phyloP scores from a whole-genome alignment of 2,329 filamentous ascomycete species.

The Acrocalymma vagum region DNA sequence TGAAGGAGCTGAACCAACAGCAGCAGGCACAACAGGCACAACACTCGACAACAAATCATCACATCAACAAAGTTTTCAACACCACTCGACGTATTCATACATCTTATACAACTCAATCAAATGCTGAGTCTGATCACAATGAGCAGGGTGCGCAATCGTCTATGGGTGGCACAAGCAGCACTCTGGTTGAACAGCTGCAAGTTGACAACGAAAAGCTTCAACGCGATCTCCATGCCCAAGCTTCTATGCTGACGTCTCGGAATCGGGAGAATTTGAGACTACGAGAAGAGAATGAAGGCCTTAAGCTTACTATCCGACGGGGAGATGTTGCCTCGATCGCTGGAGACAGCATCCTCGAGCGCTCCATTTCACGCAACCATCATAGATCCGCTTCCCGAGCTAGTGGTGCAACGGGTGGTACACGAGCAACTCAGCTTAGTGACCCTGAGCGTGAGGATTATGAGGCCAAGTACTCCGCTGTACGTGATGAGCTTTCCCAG shows the following conservation, averaged over 20 bases:
- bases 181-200: conserved; percentile 85
- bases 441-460: conserved; percentile 79
- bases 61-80: conserved; percentile 46
- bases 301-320: conserved; percentile 86
- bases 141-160: conserved; percentile 36
- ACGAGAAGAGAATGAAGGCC: conserved; percentile 95
- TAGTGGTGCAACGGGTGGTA: conserved; percentile 67
- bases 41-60: conserved; percentile 46
- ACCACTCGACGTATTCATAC: conserved; percentile 50
- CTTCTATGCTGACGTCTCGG: conserved; percentile 94
- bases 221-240: conserved; percentile 92
- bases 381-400: conserved; percentile 77
- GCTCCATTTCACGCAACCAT: conserved; percentile 87
- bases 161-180: conserved; percentile 61
- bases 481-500: conserved; percentile 86
- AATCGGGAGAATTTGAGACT: conserved; percentile 94
- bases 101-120: conserved; percentile 46
- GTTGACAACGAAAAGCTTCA: conserved; percentile 93
- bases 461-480: conserved; percentile 81
- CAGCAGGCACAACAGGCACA: too few relatives aligned
- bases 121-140: conserved; percentile 51
- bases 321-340: conserved; percentile 69
- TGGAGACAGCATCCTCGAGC: conserved; percentile 89
- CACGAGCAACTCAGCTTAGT: conserved; percentile 68
- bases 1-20: conserved; percentile 58